Evolutionary conservation across 345 rosid species (phyloP).

Genomic region (Noccaea bulbosa): DNA sequence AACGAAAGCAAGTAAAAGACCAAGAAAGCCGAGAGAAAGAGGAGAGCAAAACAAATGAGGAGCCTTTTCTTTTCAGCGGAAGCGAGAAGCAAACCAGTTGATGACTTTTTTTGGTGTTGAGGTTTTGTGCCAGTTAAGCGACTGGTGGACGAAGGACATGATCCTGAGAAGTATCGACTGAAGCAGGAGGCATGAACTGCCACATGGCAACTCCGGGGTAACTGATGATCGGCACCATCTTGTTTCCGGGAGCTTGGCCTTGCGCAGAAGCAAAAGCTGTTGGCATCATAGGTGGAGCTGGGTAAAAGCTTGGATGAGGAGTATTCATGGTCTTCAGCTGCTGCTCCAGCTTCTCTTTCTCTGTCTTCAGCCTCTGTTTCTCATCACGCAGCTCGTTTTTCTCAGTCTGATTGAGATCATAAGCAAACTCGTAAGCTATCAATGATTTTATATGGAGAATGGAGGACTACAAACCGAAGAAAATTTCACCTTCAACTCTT

Average conservation of each 20-base stretch:
- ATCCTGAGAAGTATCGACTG: conserved; percentile 94
- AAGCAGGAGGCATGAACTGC: conserved; percentile 98
- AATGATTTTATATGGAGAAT: not conserved
- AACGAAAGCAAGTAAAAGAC: conserved; percentile 47
- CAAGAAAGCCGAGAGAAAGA: conserved; percentile 43
- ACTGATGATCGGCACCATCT: conserved; percentile 83
- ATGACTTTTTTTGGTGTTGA: conserved; percentile 30
- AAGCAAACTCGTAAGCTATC: conserved; percentile 16
- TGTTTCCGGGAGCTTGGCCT: conserved; percentile 87
- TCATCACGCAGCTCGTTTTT: conserved; percentile 88
- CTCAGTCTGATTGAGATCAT: conserved; percentile 60
- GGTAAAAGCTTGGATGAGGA: conserved; percentile 73
- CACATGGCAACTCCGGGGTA: conserved; percentile 99
- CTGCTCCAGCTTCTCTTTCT: conserved; percentile 79
- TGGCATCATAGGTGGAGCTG: conserved; percentile 68
- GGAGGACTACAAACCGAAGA: not conserved
- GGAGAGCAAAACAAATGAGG: conserved; percentile 48
- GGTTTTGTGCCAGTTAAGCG: conserved; percentile 50
- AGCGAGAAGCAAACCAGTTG: conserved; percentile 51
- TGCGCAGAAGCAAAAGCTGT: conserved; percentile 73
- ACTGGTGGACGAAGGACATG: conserved; percentile 95
- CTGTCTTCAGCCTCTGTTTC: conserved; percentile 83
- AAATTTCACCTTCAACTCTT: conserved; percentile 64
- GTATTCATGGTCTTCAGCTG: conserved; percentile 66
- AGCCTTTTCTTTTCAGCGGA: conserved; percentile 40